Conservation (phyloP, 108 stramenopile genomes). For the Cyclotella choctawhatcheeana region DNA sequence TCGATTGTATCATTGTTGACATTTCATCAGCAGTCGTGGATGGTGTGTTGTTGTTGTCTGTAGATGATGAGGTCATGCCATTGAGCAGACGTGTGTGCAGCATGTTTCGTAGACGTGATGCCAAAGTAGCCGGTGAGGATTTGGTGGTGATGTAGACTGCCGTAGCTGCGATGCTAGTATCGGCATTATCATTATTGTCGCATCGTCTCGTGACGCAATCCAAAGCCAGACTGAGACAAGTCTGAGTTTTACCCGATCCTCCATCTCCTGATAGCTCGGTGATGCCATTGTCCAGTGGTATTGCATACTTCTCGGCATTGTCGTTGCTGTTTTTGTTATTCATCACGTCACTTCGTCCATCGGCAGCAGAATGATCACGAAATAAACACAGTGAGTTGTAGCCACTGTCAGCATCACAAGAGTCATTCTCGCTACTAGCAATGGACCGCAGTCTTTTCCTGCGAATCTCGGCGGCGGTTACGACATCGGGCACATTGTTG, state of each 20-base stretch:
- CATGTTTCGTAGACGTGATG: slow-evolving; percentile 54
- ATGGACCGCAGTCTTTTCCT: too few relatives aligned
- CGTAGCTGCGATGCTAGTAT: slow-evolving; percentile 22
- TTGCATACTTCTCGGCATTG: neutral
- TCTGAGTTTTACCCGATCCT: slow-evolving; percentile 79
- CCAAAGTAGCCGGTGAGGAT: slow-evolving; percentile 44
- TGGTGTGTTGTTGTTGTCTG: neutral
- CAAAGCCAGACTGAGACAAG: slow-evolving; percentile 60
- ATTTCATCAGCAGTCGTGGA: too few relatives aligned
- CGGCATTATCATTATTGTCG: neutral
- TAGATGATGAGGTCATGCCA: neutral
- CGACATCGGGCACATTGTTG: too few relatives aligned
- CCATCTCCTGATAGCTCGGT: slow-evolving; percentile 74
- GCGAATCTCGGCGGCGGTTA: too few relatives aligned
- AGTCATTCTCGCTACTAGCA: too few relatives aligned
- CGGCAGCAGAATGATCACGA: too few relatives aligned
- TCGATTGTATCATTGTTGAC: slow-evolving; percentile 11
- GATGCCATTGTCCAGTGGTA: slow-evolving; percentile 48
- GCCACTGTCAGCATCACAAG: too few relatives aligned
- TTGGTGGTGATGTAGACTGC: slow-evolving; percentile 69
- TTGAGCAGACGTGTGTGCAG: slow-evolving; percentile 24
- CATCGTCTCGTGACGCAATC: slow-evolving; percentile 37
- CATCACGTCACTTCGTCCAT: neutral
- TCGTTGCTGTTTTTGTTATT: neutral
- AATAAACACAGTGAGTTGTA: too few relatives aligned